Evolutionary conservation across 371 early-diverging fungal species (phyloP).

Genomic region (Rhizopus delemar): DNA sequence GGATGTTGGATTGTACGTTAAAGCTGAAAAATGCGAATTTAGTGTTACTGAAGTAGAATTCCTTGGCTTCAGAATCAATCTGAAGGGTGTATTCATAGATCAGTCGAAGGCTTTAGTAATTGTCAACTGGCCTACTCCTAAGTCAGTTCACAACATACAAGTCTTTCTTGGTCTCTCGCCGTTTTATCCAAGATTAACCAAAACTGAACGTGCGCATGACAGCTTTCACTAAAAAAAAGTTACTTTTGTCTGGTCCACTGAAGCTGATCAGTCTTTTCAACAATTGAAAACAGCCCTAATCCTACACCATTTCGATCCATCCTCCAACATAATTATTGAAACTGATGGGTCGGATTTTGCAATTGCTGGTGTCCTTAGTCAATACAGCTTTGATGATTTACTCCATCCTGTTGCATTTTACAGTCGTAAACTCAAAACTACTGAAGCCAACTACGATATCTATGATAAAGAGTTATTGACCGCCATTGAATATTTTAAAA

Average conservation of each 20-base stretch:
- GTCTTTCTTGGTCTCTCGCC: conserved; percentile 52
- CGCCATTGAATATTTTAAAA: conserved; percentile 37
- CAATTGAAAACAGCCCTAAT: conserved; percentile 38
- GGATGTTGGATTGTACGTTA: conserved; percentile 28
- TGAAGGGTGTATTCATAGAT: conserved; percentile 31
- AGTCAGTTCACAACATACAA: conserved; percentile 34
- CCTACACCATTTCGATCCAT: conserved; percentile 23
- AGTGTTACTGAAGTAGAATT: conserved; percentile 30
- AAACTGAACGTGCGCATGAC: conserved; percentile 41
- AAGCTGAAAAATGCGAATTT: conserved; percentile 51
- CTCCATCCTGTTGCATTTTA: conserved; percentile 45
- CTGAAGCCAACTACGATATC: conserved; percentile 48
- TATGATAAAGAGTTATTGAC: conserved; percentile 58
- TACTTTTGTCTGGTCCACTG: conserved; percentile 32
- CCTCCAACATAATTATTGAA: conserved; percentile 38
- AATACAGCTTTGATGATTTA: conserved; percentile 24
- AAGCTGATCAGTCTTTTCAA: conserved; percentile 38
- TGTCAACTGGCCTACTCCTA: conserved; percentile 36
- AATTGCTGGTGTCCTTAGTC: conserved; percentile 47
- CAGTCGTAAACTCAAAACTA: conserved; percentile 29
- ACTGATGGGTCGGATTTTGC: conserved; percentile 55
- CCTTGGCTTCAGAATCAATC: conserved; percentile 43
- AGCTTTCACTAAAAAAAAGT: conserved; percentile 28
- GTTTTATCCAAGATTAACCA: conserved; percentile 50
- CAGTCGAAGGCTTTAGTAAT: conserved; percentile 39